Evolutionary conservation across 345 rosid genomes (phyloP), one percentile per base, ranked within the genome.

Genomic region (Trapa bicornis): DNA sequence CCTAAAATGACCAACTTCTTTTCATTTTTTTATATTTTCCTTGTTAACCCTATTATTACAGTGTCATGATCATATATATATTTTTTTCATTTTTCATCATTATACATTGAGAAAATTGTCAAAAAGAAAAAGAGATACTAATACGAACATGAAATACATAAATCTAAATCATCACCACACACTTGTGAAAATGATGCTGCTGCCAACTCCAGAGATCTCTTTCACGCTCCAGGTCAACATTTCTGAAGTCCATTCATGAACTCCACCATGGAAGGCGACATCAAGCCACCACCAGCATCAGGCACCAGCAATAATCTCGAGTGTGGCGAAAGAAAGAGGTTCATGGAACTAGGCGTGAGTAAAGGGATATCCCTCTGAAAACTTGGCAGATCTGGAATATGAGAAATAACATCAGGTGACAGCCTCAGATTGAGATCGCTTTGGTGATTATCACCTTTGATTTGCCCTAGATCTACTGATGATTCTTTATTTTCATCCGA

Each of bases 331-430:
- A 65, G 72, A 69, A 78, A 80, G 58, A 75, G 73, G 71, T 73
- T 70, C 6, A 72, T 32, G 0, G 78, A 43, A 67, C 47, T 68
- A 2, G 81, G 75, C 0, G 87, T 81, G 42, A 79, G 80, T 17
- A 79, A 74, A 43, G 87, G 81, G 57, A 79, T 68, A 65, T 77
- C 84, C 12, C 65, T 70, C 8, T 77, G 65, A 60, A 66, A 39
- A 36, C 63, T 67, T 13, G 61, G 67, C 0, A 72, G 71, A 60
- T 65, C 68, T 3, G 64, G 52, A 53, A 75, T 22, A 3, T 73
- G 69, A 14, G 79, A 68, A 33, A 36, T 37, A 10, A 57, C 11
- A 1, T 29, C 54, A 0, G 61, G 61, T 22, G 32, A 52, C 4
- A 52, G 16, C 35, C n/a, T 54, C 35, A 22, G 10, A 22, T 54